Evolutionary conservation across 2,329 filamentous ascomycete genomes (phyloP).

Genomic region (Aspergillus chevalieri): DNA sequence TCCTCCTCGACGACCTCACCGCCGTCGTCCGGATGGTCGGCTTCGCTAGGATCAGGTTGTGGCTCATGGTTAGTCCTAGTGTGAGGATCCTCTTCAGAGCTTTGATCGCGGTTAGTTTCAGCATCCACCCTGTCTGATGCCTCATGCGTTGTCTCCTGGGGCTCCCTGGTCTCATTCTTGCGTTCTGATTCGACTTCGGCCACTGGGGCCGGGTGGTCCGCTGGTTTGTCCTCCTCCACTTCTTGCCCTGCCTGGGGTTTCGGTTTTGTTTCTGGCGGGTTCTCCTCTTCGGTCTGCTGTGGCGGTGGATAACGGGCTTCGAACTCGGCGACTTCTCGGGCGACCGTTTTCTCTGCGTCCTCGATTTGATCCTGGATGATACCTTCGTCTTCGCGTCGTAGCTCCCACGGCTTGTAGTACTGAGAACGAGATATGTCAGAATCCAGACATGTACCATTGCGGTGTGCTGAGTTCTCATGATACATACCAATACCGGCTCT

Average conservation of each 20-base stretch:
- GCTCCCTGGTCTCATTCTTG: constrained; percentile 11
- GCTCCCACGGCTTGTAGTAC: constrained; percentile 83
- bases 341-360: constrained; percentile 58
- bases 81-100: constrained; percentile 8
- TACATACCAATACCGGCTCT: constrained; percentile 66
- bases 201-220: constrained; percentile 15
- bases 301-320: constrained; percentile 40
- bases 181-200: constrained; percentile 4
- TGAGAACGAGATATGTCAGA: constrained; percentile 31
- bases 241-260: constrained; percentile 20
- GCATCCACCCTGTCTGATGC: constrained; percentile 26
- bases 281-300: constrained; percentile 8
- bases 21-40: constrained; percentile 56
- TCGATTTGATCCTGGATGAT: constrained; percentile 64
- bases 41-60: constrained; percentile 33
- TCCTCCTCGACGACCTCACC: constrained; percentile 75
- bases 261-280: not conserved
- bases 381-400: constrained; percentile 62
- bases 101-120: constrained; percentile 15
- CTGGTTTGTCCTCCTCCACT: constrained; percentile 6
- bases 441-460: not conserved
- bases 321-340: constrained; percentile 60
- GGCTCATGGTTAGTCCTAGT: constrained; percentile 24
- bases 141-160: constrained; percentile 42
- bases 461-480: not conserved